A percentile compares a stretch with the other conserved stretches of the same genome.
Evolutionary conservation across 2,329 filamentous ascomycete genomes (phyloP).

Genomic region (Botrytis elliptica): DNA sequence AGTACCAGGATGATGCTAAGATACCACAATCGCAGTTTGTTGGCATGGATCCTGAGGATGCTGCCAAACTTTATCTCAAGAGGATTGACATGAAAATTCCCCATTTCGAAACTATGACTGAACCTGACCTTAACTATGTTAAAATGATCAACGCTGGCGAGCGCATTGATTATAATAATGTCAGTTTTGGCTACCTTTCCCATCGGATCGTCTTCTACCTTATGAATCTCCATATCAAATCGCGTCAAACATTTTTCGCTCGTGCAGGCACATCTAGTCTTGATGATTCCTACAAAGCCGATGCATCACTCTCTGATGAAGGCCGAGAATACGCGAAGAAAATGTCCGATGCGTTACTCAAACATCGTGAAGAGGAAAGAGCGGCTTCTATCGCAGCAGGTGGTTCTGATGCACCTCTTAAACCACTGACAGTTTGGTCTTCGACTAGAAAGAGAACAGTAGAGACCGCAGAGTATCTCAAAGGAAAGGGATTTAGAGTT

Average conservation of each 20-base stretch:
- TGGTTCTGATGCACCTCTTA: constrained; percentile 65
- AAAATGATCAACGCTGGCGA: constrained; percentile 99
- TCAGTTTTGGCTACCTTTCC: constrained; percentile 93
- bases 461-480: constrained; percentile 83
- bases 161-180: constrained; percentile 92
- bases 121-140: constrained; percentile 91
- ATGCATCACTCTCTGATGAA: constrained; percentile 78
- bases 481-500: constrained; percentile 77
- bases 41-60: constrained; percentile 88
- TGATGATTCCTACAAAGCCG: constrained; percentile 87
- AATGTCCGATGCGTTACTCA: constrained; percentile 80
- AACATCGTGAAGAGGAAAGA: constrained; percentile 80
- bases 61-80: constrained; percentile 84
- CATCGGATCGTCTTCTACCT: constrained; percentile 98
- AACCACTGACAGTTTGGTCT: constrained; percentile 89
- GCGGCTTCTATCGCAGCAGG: constrained; percentile 66
- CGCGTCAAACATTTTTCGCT: constrained; percentile 88
- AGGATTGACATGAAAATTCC: constrained; percentile 92
- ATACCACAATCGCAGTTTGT: constrained; percentile 61
- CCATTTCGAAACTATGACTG: constrained; percentile 94
- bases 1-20: constrained; percentile 12
- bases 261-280: constrained; percentile 83
- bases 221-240: constrained; percentile 96
- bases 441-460: constrained; percentile 87
- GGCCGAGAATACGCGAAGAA: constrained; percentile 78